These are phyloP conservation scores for Chromosphaera perkinsii DNA, from an alignment of 208 protist genomes.

Conservation along the genomic window DNA sequence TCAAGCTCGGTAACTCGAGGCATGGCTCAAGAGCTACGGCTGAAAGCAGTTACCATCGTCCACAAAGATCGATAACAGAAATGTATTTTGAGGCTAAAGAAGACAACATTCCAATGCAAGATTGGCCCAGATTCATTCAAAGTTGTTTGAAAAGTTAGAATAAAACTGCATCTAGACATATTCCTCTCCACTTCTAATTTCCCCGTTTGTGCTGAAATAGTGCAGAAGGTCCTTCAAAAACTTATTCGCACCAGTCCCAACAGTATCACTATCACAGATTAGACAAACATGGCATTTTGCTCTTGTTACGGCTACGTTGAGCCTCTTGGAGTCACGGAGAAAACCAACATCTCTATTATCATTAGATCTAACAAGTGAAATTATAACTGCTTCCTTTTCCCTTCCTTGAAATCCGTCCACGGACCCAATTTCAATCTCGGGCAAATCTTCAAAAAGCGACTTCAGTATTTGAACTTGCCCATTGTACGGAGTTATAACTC, in stretches of 20 bases:
- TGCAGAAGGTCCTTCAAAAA: not conserved
- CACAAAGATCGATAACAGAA: too few species aligned
- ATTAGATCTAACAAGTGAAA: slow-evolving; percentile 65
- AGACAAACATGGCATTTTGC: slow-evolving; percentile 36
- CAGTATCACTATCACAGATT: slow-evolving; percentile 32
- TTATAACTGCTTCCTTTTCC: slow-evolving; percentile 81
- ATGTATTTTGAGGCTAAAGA: too few species aligned
- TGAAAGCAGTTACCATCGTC: too few species aligned
- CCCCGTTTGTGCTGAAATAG: not conserved
- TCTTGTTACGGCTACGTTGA: slow-evolving; percentile 59
- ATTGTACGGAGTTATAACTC: slow-evolving; percentile 53
- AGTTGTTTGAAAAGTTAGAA: too few species aligned
- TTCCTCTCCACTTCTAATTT: not conserved
- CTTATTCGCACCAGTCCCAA: not conserved
- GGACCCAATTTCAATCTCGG: slow-evolving; percentile 66
- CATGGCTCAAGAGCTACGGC: too few species aligned
- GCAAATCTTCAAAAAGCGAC: not conserved
- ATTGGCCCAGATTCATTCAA: too few species aligned
- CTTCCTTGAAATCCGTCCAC: slow-evolving; percentile 85
- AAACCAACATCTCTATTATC: slow-evolving; percentile 50
- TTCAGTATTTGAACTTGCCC: slow-evolving; percentile 31
- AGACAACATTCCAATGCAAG: too few species aligned
- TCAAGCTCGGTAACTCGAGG: too few species aligned
- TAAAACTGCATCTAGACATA: too few species aligned
- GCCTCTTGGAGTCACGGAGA: slow-evolving; percentile 47